Evolutionary conservation across 1,284 basidiomycete genomes (phyloP).

Genomic region (Rhodotorula sp.): DNA sequence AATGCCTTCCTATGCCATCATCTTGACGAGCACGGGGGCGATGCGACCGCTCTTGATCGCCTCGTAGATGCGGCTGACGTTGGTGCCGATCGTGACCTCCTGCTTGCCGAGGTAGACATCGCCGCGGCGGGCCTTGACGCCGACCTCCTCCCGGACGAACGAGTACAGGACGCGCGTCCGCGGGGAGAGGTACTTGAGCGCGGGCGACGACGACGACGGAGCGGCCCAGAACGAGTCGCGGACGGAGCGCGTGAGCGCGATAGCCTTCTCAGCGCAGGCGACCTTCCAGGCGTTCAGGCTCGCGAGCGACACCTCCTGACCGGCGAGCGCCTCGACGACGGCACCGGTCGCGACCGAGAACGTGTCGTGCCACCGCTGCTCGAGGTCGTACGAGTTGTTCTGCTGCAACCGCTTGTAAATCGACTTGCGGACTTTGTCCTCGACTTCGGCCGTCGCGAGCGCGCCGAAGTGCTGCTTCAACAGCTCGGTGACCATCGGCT

Average conservation of each 20-base stretch:
- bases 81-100: conserved; percentile 31
- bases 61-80: conserved; percentile 36
- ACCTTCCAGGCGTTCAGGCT: conserved; percentile 59
- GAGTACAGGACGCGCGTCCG: conserved; percentile 65
- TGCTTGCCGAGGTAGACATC: conserved; percentile 37
- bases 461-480: conserved; percentile 56
- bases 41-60: conserved; percentile 32
- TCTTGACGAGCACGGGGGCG: conserved; percentile 31
- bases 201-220: conserved; percentile 56
- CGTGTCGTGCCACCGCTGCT: conserved; percentile 41
- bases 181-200: conserved; percentile 62
- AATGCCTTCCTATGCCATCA: conserved; percentile 9
- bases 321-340: conserved; percentile 59
- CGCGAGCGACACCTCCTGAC: conserved; percentile 52
- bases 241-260: conserved; percentile 56
- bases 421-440: conserved; percentile 39
- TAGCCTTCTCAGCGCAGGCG: conserved; percentile 55
- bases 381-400: conserved; percentile 59
- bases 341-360: conserved; percentile 26
- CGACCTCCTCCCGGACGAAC: conserved; percentile 65
- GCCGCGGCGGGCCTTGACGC: conserved; percentile 61
- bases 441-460: conserved; percentile 37
- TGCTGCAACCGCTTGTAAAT: conserved; percentile 48
- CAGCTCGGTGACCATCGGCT: conserved; percentile 56
- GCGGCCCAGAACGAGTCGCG: conserved; percentile 61